These are phyloP conservation scores for Auricularia cornea DNA, from an alignment of 768 basidiomycete species.

Conservation along the genomic window DNA sequence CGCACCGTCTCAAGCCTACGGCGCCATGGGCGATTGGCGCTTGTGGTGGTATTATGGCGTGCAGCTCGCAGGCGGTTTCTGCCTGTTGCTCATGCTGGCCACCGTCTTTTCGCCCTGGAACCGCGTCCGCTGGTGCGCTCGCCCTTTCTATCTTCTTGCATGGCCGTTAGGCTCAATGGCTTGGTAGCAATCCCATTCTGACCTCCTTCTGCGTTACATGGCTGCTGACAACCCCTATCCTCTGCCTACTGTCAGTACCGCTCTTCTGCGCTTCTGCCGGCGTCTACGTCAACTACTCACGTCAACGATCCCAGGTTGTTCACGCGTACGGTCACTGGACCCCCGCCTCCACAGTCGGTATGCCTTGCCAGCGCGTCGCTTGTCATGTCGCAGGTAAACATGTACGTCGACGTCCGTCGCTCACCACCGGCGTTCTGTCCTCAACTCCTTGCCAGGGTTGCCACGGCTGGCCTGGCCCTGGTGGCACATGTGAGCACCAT, in stretches of 20 bases:
- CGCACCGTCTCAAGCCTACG: background rate
- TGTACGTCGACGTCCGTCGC: background rate
- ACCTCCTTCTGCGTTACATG: background rate
- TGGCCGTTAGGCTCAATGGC: background rate
- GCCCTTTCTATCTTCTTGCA: background rate
- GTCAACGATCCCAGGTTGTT: background rate
- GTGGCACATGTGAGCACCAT: background rate
- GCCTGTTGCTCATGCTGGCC: background rate
- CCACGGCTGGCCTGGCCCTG: background rate
- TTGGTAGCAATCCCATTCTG: background rate
- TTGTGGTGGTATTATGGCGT: background rate
- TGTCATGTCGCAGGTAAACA: background rate
- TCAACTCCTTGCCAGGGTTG: background rate
- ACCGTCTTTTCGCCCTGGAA: background rate
- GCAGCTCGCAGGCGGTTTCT: background rate
- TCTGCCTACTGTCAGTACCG: background rate
- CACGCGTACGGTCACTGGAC: background rate
- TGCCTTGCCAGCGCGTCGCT: background rate
- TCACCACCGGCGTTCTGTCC: background rate
- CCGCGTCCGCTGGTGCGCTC: background rate
- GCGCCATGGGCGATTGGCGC: background rate
- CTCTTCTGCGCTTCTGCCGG: background rate
- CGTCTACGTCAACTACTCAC: background rate
- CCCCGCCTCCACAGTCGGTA: background rate
- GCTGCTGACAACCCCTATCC: background rate